These are phyloP conservation scores for Blastocystis sp. DNA, from an alignment of 352 stramenopile genomes.

Conservation along the genomic window DNA sequence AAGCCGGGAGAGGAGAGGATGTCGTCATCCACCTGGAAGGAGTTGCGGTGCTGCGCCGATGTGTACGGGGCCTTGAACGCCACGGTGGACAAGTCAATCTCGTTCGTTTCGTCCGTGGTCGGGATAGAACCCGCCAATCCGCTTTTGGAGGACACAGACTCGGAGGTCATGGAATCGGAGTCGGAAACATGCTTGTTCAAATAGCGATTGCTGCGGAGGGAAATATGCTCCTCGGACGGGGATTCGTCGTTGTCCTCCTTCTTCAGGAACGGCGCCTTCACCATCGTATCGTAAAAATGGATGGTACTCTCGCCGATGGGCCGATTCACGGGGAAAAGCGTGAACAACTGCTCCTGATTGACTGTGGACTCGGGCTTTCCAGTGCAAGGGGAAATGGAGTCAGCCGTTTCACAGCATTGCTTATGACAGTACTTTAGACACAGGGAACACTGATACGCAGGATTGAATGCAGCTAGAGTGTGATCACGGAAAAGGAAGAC, in stretches of 20 bases:
- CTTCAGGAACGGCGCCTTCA: constrained; percentile 38
- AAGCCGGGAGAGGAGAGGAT: constrained; percentile 13
- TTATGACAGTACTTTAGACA: constrained; percentile 56
- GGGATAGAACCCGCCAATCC: neutral
- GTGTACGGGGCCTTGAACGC: neutral
- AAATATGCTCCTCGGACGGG: neutral
- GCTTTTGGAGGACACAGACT: neutral
- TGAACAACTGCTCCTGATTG: constrained; percentile 34
- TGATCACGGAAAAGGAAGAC: neutral
- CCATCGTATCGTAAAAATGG: constrained; percentile 2
- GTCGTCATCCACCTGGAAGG: neutral
- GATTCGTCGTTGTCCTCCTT: neutral
- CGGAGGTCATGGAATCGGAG: neutral
- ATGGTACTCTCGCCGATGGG: neutral
- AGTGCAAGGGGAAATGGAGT: constrained; percentile 28
- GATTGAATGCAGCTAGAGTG: constrained; percentile 24
- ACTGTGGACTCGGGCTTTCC: neutral
- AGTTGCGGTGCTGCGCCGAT: neutral
- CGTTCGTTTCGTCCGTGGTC: neutral
- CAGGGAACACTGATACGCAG: constrained; percentile 33
- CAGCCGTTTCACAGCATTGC: constrained; percentile 28
- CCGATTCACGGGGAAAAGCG: constrained; percentile 29
- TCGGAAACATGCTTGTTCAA: neutral
- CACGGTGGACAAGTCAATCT: neutral
- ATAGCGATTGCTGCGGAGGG: neutral